These are phyloP conservation scores for Lactarius hatsudake DNA, from an alignment of 768 basidiomycete genomes.

Conservation along the genomic window DNA sequence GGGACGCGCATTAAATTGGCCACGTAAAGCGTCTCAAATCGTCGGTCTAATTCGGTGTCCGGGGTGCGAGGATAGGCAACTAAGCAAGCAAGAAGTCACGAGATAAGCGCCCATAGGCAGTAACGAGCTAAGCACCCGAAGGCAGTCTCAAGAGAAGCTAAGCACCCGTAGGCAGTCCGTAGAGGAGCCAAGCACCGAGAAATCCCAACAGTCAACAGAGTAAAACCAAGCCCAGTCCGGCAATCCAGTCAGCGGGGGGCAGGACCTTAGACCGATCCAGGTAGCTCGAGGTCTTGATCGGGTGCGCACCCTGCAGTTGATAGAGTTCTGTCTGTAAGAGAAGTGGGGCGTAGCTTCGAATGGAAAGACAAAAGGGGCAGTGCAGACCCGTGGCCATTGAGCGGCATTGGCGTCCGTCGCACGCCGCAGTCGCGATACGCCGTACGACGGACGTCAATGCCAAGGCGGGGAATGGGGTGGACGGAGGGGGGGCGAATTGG, in stretches of 20 bases:
- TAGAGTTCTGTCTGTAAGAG: not conserved
- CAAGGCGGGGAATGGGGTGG: not conserved
- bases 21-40: not conserved
- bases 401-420: constrained; percentile 8
- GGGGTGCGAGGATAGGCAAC: not conserved
- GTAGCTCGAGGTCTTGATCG: constrained; percentile 3
- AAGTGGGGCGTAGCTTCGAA: not conserved
- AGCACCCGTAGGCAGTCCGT: constrained; percentile 6
- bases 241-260: not conserved
- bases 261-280: not conserved
- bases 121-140: constrained; percentile 4
- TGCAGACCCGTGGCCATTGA: not conserved
- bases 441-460: constrained; percentile 11
- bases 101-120: not conserved
- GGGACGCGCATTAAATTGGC: not conserved
- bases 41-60: not conserved
- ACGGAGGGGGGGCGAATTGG: not conserved
- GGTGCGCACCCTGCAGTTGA: constrained; percentile 7
- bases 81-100: not conserved
- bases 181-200: constrained; percentile 1
- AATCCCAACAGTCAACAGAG: not conserved
- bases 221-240: not conserved
- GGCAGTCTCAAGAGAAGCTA: constrained; percentile 7
- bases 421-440: constrained; percentile 10
- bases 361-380: not conserved